Evolutionary conservation across 495 filamentous ascomycete species (phyloP).

Genomic region (Chaetomium fimeti): DNA sequence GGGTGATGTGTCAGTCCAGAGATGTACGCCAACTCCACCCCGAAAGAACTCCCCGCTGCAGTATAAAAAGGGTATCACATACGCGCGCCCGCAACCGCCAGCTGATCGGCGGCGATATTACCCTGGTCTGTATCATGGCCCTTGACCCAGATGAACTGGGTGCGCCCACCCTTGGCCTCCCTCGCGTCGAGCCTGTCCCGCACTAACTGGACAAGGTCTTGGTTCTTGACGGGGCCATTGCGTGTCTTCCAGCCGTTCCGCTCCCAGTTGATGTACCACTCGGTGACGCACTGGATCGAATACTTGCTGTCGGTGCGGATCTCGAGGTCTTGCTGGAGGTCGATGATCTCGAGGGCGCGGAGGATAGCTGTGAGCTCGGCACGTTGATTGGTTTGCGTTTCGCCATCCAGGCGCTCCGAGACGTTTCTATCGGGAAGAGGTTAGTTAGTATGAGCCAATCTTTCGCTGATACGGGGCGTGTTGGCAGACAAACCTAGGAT

Average conservation of each 20-base stretch:
- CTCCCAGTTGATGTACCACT: constrained; percentile 79
- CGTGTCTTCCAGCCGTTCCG: constrained; percentile 76
- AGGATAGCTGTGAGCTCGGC: constrained; percentile 88
- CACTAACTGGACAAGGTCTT: constrained; percentile 75
- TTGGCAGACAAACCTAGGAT: constrained; percentile 59
- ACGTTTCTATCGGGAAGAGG: constrained; percentile 56
- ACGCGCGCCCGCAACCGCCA: constrained; percentile 64
- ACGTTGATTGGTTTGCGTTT: constrained; percentile 86
- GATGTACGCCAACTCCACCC: constrained; percentile 2
- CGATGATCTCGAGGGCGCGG: constrained; percentile 73
- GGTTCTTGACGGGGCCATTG: constrained; percentile 75
- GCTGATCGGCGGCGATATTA: constrained; percentile 74
- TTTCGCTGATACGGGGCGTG: background rate
- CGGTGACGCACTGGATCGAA: constrained; percentile 82
- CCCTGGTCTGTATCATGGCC: constrained; percentile 68
- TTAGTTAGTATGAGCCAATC: background rate
- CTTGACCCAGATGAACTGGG: constrained; percentile 82
- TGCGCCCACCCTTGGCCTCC: constrained; percentile 56
- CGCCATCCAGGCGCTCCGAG: constrained; percentile 73
- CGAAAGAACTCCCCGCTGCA: background rate
- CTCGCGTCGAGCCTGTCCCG: constrained; percentile 70
- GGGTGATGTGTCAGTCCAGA: background rate
- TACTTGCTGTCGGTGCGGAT: constrained; percentile 86
- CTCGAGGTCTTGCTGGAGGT: constrained; percentile 52
- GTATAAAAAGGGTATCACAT: constrained; percentile 25